Base-by-base conservation (phyloP, 257 asterid genomes). In the Solanum commersonii region DNA sequence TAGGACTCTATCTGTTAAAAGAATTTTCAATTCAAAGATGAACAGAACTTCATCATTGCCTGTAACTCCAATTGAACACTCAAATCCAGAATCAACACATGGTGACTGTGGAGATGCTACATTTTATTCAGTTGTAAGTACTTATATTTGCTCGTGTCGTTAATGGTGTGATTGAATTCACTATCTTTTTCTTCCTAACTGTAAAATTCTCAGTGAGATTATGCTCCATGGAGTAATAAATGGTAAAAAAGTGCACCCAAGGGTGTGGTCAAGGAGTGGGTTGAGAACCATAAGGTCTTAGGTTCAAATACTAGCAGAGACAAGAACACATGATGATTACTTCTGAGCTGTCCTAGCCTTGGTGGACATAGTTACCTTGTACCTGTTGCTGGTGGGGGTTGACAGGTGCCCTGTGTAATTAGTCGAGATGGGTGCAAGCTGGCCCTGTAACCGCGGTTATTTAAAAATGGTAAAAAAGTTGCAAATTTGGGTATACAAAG, bases 1-100 rank as follows among this genome's bases (percentile, higher is more conserved):
- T 2, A 92, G 98, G 92, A 89, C 95, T 25, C 92, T 93, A 86
- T 97, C 99, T 18, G 91, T 96, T 59, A 60, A 98, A 4, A 97
- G 93, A 89, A 89, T 96, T 60, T 95, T 97, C 85, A 83, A 89
- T 8, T 92, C 94, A 16, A 93, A 59, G 89, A 92, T 92, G 90
- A 95, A 93, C 49, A 95, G 94, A 89, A 93, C 97, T 4, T 92
- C 99, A 14, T 96, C 99, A 78, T 91, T 95, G 63, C 98, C 98
- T 23, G 89, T 89, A 60, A 90, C 96, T 84, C 98, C 97, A 44
- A 87, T 95, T 89, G 81, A 89, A 92, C 97, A 93, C 92, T 96
- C 98, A 1, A 97, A 94, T 91, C 98, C 96, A 0, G 98, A 94
- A 92, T 97, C 98, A 56, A 87, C 89, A 5, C 98, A 91, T 90